Percentiles rank a stretch among this genome's conserved stretches.
Evolutionary conservation across 2,329 filamentous ascomycete species (phyloP).

Genomic region (Cytospora chrysosperma): DNA sequence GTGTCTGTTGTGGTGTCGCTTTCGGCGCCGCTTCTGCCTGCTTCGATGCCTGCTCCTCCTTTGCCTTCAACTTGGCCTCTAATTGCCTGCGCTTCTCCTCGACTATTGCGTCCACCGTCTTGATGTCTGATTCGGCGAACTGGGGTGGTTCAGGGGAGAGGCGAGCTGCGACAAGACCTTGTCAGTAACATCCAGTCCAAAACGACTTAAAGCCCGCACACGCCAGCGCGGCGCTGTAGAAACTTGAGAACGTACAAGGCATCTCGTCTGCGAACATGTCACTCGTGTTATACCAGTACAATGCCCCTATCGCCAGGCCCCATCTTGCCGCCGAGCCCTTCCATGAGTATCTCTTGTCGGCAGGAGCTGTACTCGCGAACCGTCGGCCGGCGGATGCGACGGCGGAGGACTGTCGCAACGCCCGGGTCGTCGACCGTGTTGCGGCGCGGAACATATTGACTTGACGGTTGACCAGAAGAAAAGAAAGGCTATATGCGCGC

Average conservation of each 20-base stretch:
- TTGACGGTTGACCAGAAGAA: neutral
- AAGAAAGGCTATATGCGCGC: conserved; percentile 9
- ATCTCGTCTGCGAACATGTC: conserved; percentile 82
- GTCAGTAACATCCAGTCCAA: conserved; percentile 4
- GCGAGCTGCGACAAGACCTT: conserved; percentile 29
- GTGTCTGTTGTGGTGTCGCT: conserved; percentile 27
- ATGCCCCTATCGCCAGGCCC: conserved; percentile 69
- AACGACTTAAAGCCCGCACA: neutral
- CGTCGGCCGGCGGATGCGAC: conserved; percentile 45
- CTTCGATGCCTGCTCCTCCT: conserved; percentile 26
- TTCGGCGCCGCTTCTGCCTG: conserved; percentile 30
- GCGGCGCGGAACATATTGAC: conserved; percentile 52
- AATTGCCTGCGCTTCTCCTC: conserved; percentile 59
- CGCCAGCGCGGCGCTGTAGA: neutral
- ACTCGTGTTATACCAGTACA: conserved; percentile 96
- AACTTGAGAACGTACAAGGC: conserved; percentile 55
- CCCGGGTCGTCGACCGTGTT: conserved; percentile 48
- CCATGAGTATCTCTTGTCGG: conserved; percentile 74
- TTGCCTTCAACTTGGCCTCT: conserved; percentile 32
- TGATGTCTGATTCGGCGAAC: conserved; percentile 57
- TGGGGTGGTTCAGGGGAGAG: conserved; percentile 45
- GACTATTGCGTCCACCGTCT: conserved; percentile 66
- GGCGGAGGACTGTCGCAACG: conserved; percentile 42
- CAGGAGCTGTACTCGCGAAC: conserved; percentile 54
- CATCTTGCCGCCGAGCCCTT: conserved; percentile 73